phyloP scores from a whole-genome alignment of 768 basidiomycete genomes.

The Rhodotorula diobovata region DNA sequence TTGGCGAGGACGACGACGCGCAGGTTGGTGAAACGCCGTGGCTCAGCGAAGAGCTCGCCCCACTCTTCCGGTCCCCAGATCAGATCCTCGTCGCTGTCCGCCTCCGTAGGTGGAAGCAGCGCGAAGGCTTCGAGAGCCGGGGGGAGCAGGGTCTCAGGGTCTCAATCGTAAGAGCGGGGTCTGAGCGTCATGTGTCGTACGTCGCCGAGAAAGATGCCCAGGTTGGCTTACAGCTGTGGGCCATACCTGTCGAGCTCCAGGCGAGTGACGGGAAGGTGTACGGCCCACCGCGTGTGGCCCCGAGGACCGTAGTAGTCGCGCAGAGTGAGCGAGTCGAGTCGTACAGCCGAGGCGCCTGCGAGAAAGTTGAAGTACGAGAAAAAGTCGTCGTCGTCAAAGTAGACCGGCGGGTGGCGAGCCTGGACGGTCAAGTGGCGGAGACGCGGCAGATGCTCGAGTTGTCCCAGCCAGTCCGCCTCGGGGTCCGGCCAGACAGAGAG shows the following conservation, averaged over 20 bases:
- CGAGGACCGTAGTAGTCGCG: no score
- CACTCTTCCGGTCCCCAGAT: no score
- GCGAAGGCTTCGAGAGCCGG: background rate
- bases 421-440: background rate
- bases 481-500: background rate
- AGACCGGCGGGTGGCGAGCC: background rate
- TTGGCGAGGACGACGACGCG: no score
- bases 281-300: no score
- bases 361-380: background rate
- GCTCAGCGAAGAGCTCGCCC: background rate
- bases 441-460: background rate
- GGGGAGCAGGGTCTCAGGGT: no score
- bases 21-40: no score
- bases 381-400: background rate
- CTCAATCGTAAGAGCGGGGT: accelerated
- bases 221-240: no score
- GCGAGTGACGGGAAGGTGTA: background rate
- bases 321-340: background rate
- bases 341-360: no score
- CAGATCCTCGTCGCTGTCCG: background rate
- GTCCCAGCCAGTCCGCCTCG: background rate
- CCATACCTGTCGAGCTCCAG: background rate
- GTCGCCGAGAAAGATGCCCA: background rate
- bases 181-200: background rate
- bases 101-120: background rate